A percentile compares a stretch with the other conserved stretches of the same genome.
Conservation (phyloP, 495 filamentous ascomycete genomes). For the Aspergillus saccharolyticus region DNA sequence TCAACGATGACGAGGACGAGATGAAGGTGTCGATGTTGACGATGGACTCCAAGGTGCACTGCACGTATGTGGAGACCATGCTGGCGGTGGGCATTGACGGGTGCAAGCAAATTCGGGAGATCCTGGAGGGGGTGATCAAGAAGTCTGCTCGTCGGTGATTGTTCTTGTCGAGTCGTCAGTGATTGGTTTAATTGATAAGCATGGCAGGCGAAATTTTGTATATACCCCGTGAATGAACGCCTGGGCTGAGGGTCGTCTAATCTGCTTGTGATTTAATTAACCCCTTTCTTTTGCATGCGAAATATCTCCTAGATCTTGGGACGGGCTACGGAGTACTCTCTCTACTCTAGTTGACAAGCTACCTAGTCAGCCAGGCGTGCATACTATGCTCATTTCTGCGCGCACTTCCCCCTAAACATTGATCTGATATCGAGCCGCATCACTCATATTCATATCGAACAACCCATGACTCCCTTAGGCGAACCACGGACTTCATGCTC, state of each 20-base stretch:
- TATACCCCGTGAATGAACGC: slow-evolving; percentile 16
- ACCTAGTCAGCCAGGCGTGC: background rate
- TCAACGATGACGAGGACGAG: slow-evolving; percentile 34
- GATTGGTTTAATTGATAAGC: slow-evolving; percentile 5
- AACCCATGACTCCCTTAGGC: too few species aligned
- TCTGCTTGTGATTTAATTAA: slow-evolving; percentile 4
- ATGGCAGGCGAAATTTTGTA: slow-evolving; percentile 6
- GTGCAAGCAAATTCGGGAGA: slow-evolving; percentile 76
- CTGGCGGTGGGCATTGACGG: slow-evolving; percentile 86
- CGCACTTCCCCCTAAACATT: slow-evolving; percentile 5
- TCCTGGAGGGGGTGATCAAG: slow-evolving; percentile 58
- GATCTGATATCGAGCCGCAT: too few species aligned
- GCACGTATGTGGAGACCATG: slow-evolving; percentile 80
- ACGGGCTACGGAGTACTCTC: too few species aligned
- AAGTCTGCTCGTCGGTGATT: slow-evolving; percentile 25
- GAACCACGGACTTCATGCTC: background rate
- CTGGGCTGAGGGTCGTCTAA: slow-evolving; percentile 12
- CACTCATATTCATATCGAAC: too few species aligned
- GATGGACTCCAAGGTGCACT: slow-evolving; percentile 78
- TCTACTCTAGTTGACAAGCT: too few species aligned
- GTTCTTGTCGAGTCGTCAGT: slow-evolving; percentile 2
- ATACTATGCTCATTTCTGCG: slow-evolving; percentile 35
- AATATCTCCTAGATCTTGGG: too few species aligned
- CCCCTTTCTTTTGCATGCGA: background rate
- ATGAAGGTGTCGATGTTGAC: slow-evolving; percentile 75